Conservation (phyloP, 148 eudicot genomes). For the Spergularia bocconei region DNA sequence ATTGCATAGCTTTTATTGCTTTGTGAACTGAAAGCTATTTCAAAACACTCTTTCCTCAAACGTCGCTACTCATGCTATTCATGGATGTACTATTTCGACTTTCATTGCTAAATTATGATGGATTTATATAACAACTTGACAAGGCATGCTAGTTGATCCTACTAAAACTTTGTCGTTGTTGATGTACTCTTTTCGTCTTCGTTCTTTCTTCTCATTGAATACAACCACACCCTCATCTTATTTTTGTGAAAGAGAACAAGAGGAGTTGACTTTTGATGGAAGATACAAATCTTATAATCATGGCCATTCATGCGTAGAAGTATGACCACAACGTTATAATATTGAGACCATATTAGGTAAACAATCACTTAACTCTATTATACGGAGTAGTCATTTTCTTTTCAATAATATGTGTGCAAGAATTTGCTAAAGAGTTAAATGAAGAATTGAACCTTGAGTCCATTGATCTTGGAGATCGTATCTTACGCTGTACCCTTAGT, state of each 20-base stretch:
- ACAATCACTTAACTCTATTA: neutral
- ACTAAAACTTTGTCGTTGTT: no score
- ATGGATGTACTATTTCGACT: no score
- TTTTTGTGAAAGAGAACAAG: neutral
- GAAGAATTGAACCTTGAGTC: neutral
- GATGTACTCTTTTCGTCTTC: no score
- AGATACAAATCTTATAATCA: neutral
- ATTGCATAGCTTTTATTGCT: no score
- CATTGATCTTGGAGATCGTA: no score
- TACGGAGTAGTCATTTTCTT: conserved; percentile 7
- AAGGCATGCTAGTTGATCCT: no score
- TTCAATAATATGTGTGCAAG: neutral
- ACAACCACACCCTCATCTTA: conserved; percentile 1
- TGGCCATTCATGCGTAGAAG: neutral
- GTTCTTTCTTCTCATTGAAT: no score
- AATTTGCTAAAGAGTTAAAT: neutral
- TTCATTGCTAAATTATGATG: no score
- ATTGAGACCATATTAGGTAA: neutral
- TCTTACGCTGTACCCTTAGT: neutral
- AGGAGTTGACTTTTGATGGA: conserved; percentile 14
- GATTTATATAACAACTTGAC: no score
- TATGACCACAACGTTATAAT: neutral
- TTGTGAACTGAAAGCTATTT: no score
- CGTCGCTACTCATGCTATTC: no score
- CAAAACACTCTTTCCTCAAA: no score